Percentiles rank a stretch among this genome's conserved stretches.
Evolutionary conservation across 2,329 filamentous ascomycete species (phyloP).

Genomic region (Tolypocladium endophyticum): DNA sequence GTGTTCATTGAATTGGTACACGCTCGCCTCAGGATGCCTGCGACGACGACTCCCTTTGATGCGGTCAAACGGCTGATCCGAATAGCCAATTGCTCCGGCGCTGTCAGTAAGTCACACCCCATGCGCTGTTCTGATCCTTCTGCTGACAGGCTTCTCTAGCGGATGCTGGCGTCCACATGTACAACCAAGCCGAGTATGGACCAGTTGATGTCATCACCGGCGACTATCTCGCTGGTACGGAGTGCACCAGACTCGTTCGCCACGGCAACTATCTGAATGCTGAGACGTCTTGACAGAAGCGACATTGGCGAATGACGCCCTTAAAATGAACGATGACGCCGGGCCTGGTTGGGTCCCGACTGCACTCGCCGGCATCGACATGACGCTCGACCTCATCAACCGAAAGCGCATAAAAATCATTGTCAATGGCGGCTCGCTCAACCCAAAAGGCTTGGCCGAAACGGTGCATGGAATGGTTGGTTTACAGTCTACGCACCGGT

Average conservation of each 20-base stretch:
- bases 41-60: neutral
- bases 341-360: conserved; percentile 11
- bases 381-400: conserved; percentile 20
- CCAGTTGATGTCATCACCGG: conserved; percentile 39
- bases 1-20: neutral
- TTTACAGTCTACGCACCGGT: neutral
- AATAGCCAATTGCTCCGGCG: conserved; percentile 15
- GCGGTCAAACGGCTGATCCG: conserved; percentile 7
- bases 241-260: conserved; percentile 4
- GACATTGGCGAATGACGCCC: conserved; percentile 14
- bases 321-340: neutral
- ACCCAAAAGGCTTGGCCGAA: conserved; percentile 39
- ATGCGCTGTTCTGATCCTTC: neutral
- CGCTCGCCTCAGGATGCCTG: neutral
- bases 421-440: conserved; percentile 45
- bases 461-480: conserved; percentile 10
- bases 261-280: neutral
- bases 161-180: conserved; percentile 14
- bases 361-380: conserved; percentile 12
- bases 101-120: conserved; percentile 6
- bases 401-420: conserved; percentile 42
- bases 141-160: neutral
- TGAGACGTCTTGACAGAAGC: conserved; percentile 14
- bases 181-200: conserved; percentile 17
- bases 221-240: conserved; percentile 16